phyloP scores from a whole-genome alignment of 257 asterid genomes.

The Perilla frutescens region DNA sequence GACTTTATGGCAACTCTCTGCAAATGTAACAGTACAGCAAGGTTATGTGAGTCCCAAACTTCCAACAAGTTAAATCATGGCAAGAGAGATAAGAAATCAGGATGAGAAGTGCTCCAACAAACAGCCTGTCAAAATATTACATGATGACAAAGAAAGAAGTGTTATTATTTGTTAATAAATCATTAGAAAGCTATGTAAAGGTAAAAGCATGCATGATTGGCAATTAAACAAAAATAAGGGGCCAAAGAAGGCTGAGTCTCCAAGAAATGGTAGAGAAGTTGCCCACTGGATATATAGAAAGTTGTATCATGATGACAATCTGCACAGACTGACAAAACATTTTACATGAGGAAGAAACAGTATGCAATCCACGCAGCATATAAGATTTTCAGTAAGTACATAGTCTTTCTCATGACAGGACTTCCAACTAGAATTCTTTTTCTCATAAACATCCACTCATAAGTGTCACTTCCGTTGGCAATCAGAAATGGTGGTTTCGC shows the following conservation, averaged over 20 bases:
- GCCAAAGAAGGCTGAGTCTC: constrained; percentile 34
- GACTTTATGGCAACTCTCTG: constrained; percentile 66
- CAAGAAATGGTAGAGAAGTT: constrained; percentile 39
- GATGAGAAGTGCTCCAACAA: constrained; percentile 88
- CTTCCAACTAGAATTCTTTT: neutral
- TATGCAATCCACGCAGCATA: neutral
- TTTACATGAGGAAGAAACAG: constrained; percentile 28
- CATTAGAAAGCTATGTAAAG: constrained; percentile 26
- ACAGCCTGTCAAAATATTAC: constrained; percentile 80
- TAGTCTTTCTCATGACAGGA: neutral
- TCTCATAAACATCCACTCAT: neutral
- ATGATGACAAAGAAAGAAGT: constrained; percentile 50
- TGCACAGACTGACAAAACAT: constrained; percentile 51
- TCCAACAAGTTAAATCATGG: constrained; percentile 90
- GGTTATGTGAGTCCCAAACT: constrained; percentile 99
- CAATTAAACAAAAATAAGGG: constrained; percentile 30
- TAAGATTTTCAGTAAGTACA: constrained; percentile 1
- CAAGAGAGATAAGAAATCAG: constrained; percentile 87
- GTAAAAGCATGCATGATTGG: constrained; percentile 28
- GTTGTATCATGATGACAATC: constrained; percentile 48
- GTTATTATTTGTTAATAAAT: constrained; percentile 40
- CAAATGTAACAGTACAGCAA: constrained; percentile 94
- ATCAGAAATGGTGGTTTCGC: constrained; percentile 21
- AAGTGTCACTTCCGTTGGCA: constrained; percentile 20
- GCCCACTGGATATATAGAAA: constrained; percentile 42